Evolutionary conservation across 208 protist genomes (phyloP).

Genomic region (Blastocrithidia nonstop): DNA sequence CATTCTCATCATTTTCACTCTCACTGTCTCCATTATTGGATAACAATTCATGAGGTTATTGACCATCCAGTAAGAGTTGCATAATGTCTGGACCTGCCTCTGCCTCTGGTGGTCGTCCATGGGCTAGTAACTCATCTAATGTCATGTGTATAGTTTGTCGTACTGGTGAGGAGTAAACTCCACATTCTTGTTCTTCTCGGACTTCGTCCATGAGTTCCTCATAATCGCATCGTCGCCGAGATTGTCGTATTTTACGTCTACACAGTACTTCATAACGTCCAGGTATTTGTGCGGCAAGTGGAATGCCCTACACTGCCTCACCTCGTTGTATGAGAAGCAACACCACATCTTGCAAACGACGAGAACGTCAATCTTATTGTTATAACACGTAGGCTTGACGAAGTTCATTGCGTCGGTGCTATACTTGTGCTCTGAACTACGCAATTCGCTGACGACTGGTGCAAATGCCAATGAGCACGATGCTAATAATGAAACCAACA

Average conservation of each 20-base stretch:
- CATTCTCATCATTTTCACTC: constrained; percentile 2
- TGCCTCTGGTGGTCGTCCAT: constrained; percentile 18
- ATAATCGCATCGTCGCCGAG: constrained; percentile 7
- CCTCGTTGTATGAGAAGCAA: constrained; percentile 26
- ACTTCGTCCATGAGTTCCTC: too few relatives aligned
- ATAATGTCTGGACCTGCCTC: constrained; percentile 25
- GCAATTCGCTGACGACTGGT: too few relatives aligned
- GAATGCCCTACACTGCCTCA: constrained; percentile 16
- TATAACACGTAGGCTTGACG: too few relatives aligned
- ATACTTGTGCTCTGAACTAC: too few relatives aligned
- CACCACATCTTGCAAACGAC: constrained; percentile 23
- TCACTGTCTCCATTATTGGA: constrained; percentile 8
- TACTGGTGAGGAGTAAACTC: constrained; percentile 8
- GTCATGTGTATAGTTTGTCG: constrained; percentile 8
- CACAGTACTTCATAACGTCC: constrained; percentile 11
- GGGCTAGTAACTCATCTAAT: constrained; percentile 12
- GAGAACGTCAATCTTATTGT: constrained; percentile 19
- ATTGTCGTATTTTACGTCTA: constrained; percentile 3
- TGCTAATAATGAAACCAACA: too few relatives aligned
- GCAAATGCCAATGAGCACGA: too few relatives aligned
- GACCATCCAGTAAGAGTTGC: constrained; percentile 29
- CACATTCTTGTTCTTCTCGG: too few relatives aligned
- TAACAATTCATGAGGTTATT: constrained; percentile 7
- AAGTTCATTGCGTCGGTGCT: too few relatives aligned
- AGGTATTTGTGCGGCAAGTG: constrained; percentile 19